Evolutionary conservation across 2,329 filamentous ascomycete species (phyloP).

Genomic region (Claviceps africana): DNA sequence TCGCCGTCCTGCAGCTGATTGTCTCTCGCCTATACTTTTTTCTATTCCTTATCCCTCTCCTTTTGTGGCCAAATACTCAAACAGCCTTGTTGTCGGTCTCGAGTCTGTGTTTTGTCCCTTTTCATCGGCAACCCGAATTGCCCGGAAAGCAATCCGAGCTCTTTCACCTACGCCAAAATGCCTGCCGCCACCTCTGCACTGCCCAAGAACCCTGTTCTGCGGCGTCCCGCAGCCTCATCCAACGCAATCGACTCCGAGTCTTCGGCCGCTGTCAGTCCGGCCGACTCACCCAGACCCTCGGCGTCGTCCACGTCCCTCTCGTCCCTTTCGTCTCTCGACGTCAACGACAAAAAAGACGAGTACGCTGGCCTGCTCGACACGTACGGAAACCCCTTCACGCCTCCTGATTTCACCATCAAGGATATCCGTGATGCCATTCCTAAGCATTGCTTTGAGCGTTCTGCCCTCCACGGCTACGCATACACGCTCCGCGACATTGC

Average conservation of each 20-base stretch:
- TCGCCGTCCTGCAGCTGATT: neutral
- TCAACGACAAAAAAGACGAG: conserved; percentile 22
- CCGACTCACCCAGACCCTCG: conserved; percentile 45
- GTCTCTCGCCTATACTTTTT: neutral
- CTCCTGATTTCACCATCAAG: conserved; percentile 95
- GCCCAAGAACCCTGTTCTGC: conserved; percentile 29
- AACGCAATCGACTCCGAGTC: conserved; percentile 37
- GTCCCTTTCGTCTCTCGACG: conserved; percentile 59
- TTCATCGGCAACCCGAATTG: neutral
- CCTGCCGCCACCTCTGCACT: conserved; percentile 30
- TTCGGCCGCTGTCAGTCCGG: conserved; percentile 43
- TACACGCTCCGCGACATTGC: conserved; percentile 77
- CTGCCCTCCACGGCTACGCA: conserved; percentile 54
- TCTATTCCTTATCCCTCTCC: neutral
- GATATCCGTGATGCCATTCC: conserved; percentile 94
- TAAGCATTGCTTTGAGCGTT: conserved; percentile 91
- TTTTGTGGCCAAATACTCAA: neutral
- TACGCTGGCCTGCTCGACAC: conserved; percentile 70
- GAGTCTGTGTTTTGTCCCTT: neutral
- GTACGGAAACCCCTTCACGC: conserved; percentile 85
- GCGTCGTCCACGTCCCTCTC: conserved; percentile 86
- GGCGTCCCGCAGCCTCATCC: conserved; percentile 34
- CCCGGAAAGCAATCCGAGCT: no score
- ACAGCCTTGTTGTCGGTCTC: neutral
- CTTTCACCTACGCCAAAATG: conserved; percentile 31